These are phyloP conservation scores for Hyphopichia homilentoma DNA, from an alignment of 805 yeast genomes.

Conservation along the genomic window DNA sequence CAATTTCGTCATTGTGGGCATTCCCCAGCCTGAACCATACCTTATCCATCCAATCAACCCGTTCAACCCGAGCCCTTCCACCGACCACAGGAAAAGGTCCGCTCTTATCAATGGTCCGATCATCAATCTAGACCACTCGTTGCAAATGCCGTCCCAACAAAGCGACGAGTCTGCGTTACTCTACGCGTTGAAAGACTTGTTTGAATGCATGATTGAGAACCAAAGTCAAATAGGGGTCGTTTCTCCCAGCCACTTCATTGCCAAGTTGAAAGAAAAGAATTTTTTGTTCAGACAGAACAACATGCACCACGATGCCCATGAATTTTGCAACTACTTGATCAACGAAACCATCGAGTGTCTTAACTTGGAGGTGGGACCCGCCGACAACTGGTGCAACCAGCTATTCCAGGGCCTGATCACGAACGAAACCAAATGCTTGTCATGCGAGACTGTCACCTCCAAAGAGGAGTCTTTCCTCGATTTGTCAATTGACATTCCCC, in stretches of 20 bases:
- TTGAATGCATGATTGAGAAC: constrained; percentile 78
- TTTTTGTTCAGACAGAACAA: constrained; percentile 75
- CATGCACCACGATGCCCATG: constrained; percentile 99
- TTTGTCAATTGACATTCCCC: constrained; percentile 77
- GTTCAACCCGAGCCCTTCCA: constrained; percentile 39
- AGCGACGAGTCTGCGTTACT: constrained; percentile 28
- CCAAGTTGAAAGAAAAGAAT: constrained; percentile 75
- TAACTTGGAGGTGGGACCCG: constrained; percentile 30
- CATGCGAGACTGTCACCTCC: constrained; percentile 79
- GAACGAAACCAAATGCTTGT: constrained; percentile 83
- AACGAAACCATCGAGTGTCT: constrained; percentile 65
- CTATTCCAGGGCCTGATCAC: constrained; percentile 83
- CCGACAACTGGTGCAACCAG: constrained; percentile 54
- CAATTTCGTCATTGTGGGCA: constrained; percentile 35
- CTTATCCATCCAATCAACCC: constrained; percentile 34
- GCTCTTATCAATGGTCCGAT: constrained; percentile 83
- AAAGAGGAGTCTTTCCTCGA: constrained; percentile 87
- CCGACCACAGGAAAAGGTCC: constrained; percentile 73
- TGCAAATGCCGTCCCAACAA: constrained; percentile 37
- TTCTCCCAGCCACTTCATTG: constrained; percentile 73
- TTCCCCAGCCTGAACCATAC: constrained; percentile 37
- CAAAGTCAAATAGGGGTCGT: constrained; percentile 72
- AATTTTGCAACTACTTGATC: constrained; percentile 81
- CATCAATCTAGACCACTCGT: constrained; percentile 69
- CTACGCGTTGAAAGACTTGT: constrained; percentile 77